Evolutionary conservation across 2,329 filamentous ascomycete species (phyloP), one percentile per base, ranked within the genome.

Genomic region (Sarocladium oryzae): DNA sequence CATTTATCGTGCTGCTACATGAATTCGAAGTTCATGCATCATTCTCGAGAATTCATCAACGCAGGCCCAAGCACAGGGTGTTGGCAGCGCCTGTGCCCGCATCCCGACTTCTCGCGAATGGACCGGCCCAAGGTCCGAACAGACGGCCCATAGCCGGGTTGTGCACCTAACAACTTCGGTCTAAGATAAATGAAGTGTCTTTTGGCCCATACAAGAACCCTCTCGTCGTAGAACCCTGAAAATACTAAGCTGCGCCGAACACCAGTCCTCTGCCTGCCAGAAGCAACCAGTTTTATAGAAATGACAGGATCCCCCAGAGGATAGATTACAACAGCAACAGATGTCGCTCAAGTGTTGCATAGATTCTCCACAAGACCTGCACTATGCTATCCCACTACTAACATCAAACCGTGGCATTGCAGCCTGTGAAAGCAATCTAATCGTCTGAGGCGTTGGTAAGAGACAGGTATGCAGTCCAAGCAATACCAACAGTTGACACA

Each of bases 381-480:
- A 24, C 11, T n/a, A 43, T 43, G 40, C 40, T 40, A 8, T 43
- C 11, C 23, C 3, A 16, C 11, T 20, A 43, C n/a, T 28, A 10
- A 40, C 37, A 20, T 28, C 3, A 43, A 6, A 16, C 11, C 23
- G 23, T 23, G 15, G 21, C 13, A 24, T 21, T 11, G 28, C n/a
- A 48, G 43, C 26, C 9, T 11, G 45, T 4, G 20, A 7, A 52
- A 30, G 11, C 13, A 35, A 6, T 57, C 54, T 59, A 61, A 26
- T 92, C 87, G 54, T 95, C 89, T 2, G 89, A 77, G 4, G 90
- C 85, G 70, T 97, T 97, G 55, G 86, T 88, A 49, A 99, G 78
- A 2, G 91, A 96, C 10, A 99, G 81, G 68, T 96, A 99, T 18
- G 91, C 92, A 10, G 93, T 97, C 93, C 92, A 97, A 30, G 90